Evolutionary conservation across 1,284 basidiomycete genomes (phyloP).

Genomic region (Melanopsichium pennsylvanicum): DNA sequence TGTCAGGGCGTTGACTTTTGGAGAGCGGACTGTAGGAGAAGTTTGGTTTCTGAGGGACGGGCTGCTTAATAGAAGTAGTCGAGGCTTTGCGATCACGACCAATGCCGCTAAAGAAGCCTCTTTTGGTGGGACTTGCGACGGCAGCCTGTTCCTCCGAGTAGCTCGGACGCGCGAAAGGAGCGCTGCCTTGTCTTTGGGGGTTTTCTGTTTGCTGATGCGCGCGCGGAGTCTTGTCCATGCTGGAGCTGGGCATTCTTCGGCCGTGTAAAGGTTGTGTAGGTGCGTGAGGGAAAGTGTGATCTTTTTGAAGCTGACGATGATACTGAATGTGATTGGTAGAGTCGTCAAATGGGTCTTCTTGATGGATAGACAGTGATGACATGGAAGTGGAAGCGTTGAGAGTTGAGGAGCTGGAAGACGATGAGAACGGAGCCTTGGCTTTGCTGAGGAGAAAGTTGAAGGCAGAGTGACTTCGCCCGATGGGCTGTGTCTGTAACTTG

Average conservation of each 20-base stretch:
- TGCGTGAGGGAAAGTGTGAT: slow-evolving; percentile 31
- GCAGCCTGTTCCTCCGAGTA: slow-evolving; percentile 31
- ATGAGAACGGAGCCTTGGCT: slow-evolving; percentile 57
- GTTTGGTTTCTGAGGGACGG: slow-evolving; percentile 21
- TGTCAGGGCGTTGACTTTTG: slow-evolving; percentile 24
- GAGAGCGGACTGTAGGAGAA: slow-evolving; percentile 39
- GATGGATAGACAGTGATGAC: slow-evolving; percentile 34
- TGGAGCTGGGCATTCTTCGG: slow-evolving; percentile 17
- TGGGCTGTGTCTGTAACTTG: slow-evolving; percentile 24
- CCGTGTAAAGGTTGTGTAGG: slow-evolving; percentile 5
- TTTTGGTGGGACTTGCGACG: slow-evolving; percentile 50
- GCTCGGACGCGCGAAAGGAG: slow-evolving; percentile 23
- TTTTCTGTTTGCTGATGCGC: slow-evolving; percentile 5
- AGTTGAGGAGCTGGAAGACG: slow-evolving; percentile 32
- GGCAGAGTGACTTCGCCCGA: slow-evolving; percentile 56
- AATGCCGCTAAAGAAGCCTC: slow-evolving; percentile 52
- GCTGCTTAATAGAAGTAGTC: slow-evolving; percentile 27
- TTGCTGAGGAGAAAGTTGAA: slow-evolving; percentile 61
- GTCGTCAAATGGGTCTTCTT: slow-evolving; percentile 42
- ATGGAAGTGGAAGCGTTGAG: slow-evolving; percentile 47
- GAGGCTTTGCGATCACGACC: slow-evolving; percentile 47
- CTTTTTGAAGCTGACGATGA: slow-evolving; percentile 41
- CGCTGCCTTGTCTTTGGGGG: slow-evolving; percentile 1
- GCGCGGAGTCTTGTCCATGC: slow-evolving; percentile 6
- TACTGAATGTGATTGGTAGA: slow-evolving; percentile 40